These are phyloP conservation scores for Myxozyma vanderwaltii DNA, from an alignment of 805 yeast species.

Conservation along the genomic window DNA sequence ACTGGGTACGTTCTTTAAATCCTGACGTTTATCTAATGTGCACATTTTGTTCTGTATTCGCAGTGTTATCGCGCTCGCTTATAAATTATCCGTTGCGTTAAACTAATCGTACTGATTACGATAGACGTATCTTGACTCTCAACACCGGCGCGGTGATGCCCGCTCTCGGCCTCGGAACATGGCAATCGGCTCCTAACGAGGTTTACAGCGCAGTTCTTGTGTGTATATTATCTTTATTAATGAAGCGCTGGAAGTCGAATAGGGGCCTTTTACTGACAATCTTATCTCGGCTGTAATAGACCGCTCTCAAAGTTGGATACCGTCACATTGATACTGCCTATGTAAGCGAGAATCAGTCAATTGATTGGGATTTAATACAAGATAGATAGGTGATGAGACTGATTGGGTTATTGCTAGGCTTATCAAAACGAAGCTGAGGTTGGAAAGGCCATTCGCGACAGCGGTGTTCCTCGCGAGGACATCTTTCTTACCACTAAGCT, in stretches of 20 bases:
- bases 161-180: slow-evolving; percentile 73
- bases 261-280: neutral
- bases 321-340: slow-evolving; percentile 78
- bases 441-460: slow-evolving; percentile 48
- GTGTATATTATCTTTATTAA: neutral
- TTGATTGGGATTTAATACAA: no score
- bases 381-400: no score
- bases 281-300: neutral
- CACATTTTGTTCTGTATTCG: no score
- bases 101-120: neutral
- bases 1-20: slow-evolving; percentile 21
- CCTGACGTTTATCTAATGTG: neutral
- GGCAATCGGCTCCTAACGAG: slow-evolving; percentile 59
- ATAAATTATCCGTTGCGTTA: no score
- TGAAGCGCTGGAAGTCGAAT: neutral
- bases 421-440: slow-evolving; percentile 70
- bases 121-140: slow-evolving; percentile 42
- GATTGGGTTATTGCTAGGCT: slow-evolving; percentile 3
- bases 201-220: slow-evolving; percentile 56
- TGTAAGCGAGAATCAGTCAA: slow-evolving; percentile 14
- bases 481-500: slow-evolving; percentile 50
- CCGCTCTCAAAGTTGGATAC: slow-evolving; percentile 61
- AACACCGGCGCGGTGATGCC: slow-evolving; percentile 70
- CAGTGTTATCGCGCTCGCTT: neutral
- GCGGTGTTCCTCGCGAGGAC: slow-evolving; percentile 55